A percentile compares a stretch with the other conserved stretches of the same genome.
phyloP scores from a whole-genome alignment of 352 stramenopile genomes.

The Phytophthora podocarpi region DNA sequence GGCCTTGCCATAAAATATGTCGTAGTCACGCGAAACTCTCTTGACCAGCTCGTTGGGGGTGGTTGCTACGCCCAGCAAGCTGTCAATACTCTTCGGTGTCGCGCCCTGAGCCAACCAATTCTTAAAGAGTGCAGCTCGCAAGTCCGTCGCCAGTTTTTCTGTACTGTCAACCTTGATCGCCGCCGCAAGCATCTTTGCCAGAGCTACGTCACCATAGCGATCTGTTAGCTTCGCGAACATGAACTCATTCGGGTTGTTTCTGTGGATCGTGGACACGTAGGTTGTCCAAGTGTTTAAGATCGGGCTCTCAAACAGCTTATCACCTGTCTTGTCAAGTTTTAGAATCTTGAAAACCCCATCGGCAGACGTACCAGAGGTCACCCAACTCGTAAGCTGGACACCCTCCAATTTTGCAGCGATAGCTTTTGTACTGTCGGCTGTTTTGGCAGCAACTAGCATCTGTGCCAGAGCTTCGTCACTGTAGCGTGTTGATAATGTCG shows the following conservation, averaged over 20 bases:
- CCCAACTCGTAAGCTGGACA: neutral
- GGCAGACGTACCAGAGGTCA: neutral
- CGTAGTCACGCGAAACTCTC: neutral
- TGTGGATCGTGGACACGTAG: neutral
- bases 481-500: no score
- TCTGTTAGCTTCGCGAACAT: neutral
- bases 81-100: neutral
- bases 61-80: neutral
- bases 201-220: neutral
- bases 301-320: neutral
- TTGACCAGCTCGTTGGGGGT: neutral
- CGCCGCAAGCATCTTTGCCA: conserved; percentile 4
- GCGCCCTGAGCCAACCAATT: neutral
- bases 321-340: neutral
- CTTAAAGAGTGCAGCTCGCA: neutral
- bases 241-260: neutral
- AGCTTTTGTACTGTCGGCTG: no score
- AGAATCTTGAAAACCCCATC: neutral
- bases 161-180: neutral
- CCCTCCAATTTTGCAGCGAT: neutral
- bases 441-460: no score
- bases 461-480: no score
- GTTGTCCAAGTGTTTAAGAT: neutral
- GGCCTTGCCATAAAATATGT: neutral
- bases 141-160: neutral